Conservation (phyloP, 345 rosid species). For the Mallotus nudiflorus region DNA sequence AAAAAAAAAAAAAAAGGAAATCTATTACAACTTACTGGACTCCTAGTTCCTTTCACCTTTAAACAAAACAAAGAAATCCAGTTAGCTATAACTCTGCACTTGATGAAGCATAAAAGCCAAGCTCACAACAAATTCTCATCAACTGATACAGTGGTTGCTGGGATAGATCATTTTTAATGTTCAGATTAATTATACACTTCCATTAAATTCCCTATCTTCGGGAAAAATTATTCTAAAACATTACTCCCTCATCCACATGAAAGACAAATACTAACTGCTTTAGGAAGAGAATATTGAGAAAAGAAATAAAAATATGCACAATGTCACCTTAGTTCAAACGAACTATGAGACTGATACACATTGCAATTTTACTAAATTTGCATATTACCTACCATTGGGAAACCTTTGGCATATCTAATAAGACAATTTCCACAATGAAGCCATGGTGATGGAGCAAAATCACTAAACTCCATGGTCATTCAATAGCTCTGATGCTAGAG, state of each 20-base stretch:
- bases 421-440: neutral
- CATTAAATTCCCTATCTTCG: neutral
- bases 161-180: neutral
- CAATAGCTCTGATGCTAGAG: conserved; percentile 20
- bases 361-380: conserved; percentile 19
- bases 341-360: neutral
- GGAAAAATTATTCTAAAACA: neutral
- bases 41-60: neutral
- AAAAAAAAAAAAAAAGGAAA: neutral
- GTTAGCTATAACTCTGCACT: no score
- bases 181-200: neutral
- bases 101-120: neutral
- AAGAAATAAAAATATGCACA: neutral
- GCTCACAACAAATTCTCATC: neutral
- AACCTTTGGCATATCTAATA: conserved; percentile 6
- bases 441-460: neutral
- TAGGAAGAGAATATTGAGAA: neutral
- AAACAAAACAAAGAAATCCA: neutral
- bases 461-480: conserved; percentile 11
- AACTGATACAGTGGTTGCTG: neutral
- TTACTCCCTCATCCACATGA: neutral
- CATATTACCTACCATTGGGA: neutral
- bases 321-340: conserved; percentile 1
- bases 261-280: neutral
- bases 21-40: neutral